These are phyloP conservation scores for Trichoderma semiorbis DNA, from an alignment of 2,329 filamentous ascomycete genomes.

Conservation along the genomic window DNA sequence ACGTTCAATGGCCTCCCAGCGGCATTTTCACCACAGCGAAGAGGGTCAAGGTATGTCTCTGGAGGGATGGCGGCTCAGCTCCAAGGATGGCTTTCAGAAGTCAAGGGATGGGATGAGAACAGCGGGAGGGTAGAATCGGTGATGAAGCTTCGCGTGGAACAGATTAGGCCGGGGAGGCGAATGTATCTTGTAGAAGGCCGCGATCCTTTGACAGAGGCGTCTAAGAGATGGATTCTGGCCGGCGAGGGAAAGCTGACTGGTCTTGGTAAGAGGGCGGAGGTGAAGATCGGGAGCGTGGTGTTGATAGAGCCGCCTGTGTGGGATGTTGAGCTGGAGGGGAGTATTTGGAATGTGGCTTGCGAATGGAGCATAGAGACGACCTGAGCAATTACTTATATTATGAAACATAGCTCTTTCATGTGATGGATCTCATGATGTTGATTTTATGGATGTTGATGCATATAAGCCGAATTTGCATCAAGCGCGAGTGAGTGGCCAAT, in stretches of 20 bases:
- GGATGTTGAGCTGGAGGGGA: conserved; percentile 35
- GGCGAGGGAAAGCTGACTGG: conserved; percentile 38
- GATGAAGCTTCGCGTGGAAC: conserved; percentile 30
- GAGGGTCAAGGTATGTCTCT: conserved; percentile 35
- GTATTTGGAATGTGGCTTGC: conserved; percentile 38
- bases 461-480: conserved; percentile 33
- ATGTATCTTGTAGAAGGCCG: conserved; percentile 35
- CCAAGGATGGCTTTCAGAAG: conserved; percentile 41
- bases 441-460: conserved; percentile 26
- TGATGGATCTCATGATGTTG: neutral
- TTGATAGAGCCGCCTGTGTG: conserved; percentile 36
- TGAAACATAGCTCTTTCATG: neutral
- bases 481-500: conserved; percentile 28
- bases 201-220: neutral
- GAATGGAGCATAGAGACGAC: conserved; percentile 33
- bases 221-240: conserved; percentile 33
- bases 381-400: neutral
- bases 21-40: conserved; percentile 37
- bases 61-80: conserved; percentile 39
- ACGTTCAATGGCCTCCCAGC: conserved; percentile 25
- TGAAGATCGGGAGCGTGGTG: conserved; percentile 32
- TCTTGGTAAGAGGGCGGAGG: conserved; percentile 29
- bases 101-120: conserved; percentile 34
- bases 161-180: conserved; percentile 30
- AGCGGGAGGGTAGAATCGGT: conserved; percentile 18